Percentiles rank a stretch among this genome's conserved stretches.
Evolutionary conservation across 1,284 basidiomycete genomes (phyloP).

Genomic region (Boletus semigastroideus): DNA sequence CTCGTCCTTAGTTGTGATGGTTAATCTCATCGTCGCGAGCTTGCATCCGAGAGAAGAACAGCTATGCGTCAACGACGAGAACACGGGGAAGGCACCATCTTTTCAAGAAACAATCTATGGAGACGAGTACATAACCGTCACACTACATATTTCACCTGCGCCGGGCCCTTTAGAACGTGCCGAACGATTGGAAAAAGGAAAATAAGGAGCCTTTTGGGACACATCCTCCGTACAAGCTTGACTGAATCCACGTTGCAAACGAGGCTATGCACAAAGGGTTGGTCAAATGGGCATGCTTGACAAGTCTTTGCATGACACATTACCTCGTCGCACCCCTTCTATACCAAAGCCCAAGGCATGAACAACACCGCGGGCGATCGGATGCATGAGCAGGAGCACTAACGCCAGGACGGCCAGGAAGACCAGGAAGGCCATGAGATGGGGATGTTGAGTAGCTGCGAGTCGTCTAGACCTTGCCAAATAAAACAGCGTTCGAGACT

Average conservation of each 20-base stretch:
- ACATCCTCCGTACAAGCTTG: neutral
- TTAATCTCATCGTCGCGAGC: no score
- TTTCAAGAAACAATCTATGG: no score
- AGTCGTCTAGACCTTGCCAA: no score
- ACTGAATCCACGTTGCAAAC: neutral
- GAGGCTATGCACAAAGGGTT: constrained; percentile 11
- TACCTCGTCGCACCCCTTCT: neutral
- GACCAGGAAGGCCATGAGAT: neutral
- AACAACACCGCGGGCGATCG: neutral
- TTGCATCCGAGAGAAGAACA: no score
- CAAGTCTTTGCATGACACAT: neutral
- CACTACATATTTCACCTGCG: no score
- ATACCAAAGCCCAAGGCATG: fast-evolving
- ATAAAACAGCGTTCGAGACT: neutral
- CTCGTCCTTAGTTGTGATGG: no score
- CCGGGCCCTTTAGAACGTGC: no score
- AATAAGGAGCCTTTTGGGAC: neutral
- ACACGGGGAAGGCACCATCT: no score
- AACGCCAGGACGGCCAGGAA: neutral
- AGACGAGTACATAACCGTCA: no score
- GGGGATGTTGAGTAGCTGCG: neutral
- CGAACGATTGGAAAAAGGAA: constrained; percentile 6
- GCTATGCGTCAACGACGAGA: no score
- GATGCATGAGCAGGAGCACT: neutral
- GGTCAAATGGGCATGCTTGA: neutral